These are phyloP conservation scores for Claviceps sp. DNA, from an alignment of 2,329 filamentous ascomycete species.

Conservation along the genomic window DNA sequence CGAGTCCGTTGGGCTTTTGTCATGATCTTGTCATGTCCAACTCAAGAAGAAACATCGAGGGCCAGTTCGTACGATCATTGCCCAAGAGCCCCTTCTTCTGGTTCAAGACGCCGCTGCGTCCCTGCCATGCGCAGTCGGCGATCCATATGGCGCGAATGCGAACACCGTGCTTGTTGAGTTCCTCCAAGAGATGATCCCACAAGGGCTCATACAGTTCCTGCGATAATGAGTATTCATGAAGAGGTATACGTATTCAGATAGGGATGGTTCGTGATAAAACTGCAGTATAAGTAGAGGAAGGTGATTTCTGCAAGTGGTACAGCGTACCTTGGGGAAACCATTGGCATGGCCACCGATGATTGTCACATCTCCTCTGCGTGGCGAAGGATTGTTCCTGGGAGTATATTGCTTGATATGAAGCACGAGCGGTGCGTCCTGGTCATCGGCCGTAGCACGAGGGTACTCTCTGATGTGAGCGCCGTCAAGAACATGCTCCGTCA, in stretches of 20 bases:
- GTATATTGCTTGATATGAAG: conserved; percentile 82
- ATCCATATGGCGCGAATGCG: conserved; percentile 78
- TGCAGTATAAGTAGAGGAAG: not conserved
- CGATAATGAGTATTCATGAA: not conserved
- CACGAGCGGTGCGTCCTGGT: conserved; percentile 61
- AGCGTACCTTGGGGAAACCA: conserved; percentile 69
- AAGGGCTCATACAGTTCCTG: conserved; percentile 86
- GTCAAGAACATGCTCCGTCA: conserved; percentile 61
- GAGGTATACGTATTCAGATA: too few relatives aligned
- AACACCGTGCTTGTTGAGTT: conserved; percentile 45
- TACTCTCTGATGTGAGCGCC: conserved; percentile 76
- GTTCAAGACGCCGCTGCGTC: conserved; percentile 65
- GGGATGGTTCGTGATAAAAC: not conserved
- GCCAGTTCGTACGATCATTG: conserved; percentile 56
- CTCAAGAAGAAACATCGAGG: not conserved
- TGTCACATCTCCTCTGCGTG: conserved; percentile 65
- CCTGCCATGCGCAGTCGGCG: conserved; percentile 77
- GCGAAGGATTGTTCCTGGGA: conserved; percentile 54
- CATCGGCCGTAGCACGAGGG: conserved; percentile 53
- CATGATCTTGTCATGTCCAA: too few relatives aligned
- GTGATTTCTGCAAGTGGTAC: not conserved
- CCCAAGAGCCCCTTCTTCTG: conserved; percentile 49
- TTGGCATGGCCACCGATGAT: conserved; percentile 83
- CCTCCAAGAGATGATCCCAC: conserved; percentile 66
- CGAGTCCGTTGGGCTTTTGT: not conserved